These are phyloP conservation scores for Boehmeria nivea DNA, from an alignment of 306 rosid species.

Conservation along the genomic window DNA sequence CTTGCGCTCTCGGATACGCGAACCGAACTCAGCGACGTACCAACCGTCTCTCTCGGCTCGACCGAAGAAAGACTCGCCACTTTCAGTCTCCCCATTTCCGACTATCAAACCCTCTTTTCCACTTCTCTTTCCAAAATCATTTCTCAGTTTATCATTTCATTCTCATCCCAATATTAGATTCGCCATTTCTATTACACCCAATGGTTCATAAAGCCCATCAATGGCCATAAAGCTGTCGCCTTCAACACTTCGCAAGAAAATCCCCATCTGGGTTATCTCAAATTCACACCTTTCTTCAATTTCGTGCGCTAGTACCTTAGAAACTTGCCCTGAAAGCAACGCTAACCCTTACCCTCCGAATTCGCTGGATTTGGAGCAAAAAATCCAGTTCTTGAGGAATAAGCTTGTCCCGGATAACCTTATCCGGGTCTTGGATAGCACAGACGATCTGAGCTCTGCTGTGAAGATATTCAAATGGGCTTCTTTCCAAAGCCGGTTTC, in stretches of 20 bases:
- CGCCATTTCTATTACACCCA: no score
- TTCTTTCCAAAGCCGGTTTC: slow-evolving; percentile 56
- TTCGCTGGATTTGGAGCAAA: slow-evolving; percentile 43
- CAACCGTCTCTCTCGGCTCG: no score
- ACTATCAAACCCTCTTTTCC: background rate
- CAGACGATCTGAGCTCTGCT: slow-evolving; percentile 54
- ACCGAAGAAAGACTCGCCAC: no score
- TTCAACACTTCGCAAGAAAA: slow-evolving; percentile 38
- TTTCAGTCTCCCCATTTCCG: background rate
- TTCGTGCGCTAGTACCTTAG: slow-evolving; percentile 29
- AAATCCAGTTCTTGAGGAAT: slow-evolving; percentile 40
- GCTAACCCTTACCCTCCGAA: slow-evolving; percentile 25
- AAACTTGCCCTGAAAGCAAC: slow-evolving; percentile 37
- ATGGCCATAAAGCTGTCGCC: slow-evolving; percentile 65
- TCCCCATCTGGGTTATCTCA: slow-evolving; percentile 43
- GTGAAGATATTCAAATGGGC: slow-evolving; percentile 75
- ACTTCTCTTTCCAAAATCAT: background rate
- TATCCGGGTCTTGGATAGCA: slow-evolving; percentile 46
- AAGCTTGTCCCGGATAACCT: slow-evolving; percentile 55
- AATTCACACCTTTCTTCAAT: slow-evolving; percentile 41
- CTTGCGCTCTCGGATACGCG: no score
- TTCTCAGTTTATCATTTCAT: background rate
- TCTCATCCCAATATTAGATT: no score
- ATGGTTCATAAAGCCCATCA: slow-evolving; percentile 21
- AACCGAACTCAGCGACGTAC: no score